Percentiles rank a stretch among this genome's conserved stretches.
Evolutionary conservation across 2,329 filamentous ascomycete species (phyloP).

Genomic region (Dactylonectria macrodidyma): DNA sequence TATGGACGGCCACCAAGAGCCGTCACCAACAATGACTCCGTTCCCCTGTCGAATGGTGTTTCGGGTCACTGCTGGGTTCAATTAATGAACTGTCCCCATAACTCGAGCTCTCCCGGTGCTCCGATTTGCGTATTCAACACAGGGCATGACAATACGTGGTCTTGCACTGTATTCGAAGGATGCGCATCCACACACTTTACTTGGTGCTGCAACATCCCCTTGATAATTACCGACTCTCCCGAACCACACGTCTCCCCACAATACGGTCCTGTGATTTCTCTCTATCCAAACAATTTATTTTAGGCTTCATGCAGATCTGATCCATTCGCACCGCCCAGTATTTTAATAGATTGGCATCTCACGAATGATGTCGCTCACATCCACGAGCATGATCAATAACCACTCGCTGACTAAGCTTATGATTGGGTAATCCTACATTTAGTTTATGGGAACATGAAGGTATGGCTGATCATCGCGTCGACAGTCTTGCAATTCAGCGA

Average conservation of each 20-base stretch:
- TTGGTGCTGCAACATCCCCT: slow-evolving; percentile 29
- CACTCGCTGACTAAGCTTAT: no score
- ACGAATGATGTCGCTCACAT: neutral
- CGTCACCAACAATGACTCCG: neutral
- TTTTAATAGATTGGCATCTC: no score
- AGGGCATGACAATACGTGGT: slow-evolving; percentile 14
- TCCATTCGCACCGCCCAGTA: neutral
- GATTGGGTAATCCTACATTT: no score
- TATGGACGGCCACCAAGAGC: neutral
- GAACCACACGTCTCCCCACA: slow-evolving; percentile 13
- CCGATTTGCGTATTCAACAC: neutral
- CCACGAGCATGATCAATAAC: no score
- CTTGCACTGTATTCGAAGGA: slow-evolving; percentile 4
- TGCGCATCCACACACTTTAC: slow-evolving; percentile 16
- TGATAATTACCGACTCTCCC: slow-evolving; percentile 34
- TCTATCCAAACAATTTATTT: neutral
- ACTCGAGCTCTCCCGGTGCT: neutral
- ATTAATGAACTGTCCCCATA: neutral
- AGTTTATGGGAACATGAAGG: no score
- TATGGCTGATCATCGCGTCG: no score
- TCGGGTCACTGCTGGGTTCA: neutral
- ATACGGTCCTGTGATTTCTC: slow-evolving; percentile 1
- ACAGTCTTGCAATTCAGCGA: no score
- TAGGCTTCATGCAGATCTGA: neutral
- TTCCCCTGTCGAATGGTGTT: neutral